Base-by-base conservation (phyloP, 2,329 filamentous ascomycete species). In the Paraconiothyrium sp. region DNA sequence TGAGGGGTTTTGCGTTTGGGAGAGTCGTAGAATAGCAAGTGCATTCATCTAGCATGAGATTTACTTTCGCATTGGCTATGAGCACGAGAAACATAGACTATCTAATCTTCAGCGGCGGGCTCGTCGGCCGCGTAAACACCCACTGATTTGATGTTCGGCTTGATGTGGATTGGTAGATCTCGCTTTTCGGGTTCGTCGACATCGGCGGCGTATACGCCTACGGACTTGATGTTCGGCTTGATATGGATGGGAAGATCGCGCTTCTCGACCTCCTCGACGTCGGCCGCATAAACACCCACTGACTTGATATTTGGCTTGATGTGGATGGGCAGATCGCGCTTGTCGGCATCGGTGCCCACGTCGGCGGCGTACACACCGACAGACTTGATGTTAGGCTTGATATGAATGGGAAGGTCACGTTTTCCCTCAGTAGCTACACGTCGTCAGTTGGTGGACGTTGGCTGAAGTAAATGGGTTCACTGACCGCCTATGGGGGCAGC, bases 1-100 rank as follows among this genome's bases (percentile, higher is more conserved):
- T 94, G 1, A 86, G 91, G 66, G 94, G 94, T 0, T 97, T 97
- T 73, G 70, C 72, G 24, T 74, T 69, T 66, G 76, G 76, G 50
- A 73, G 58, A 47, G 74, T 79, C 1, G 75, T 79, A 3, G 69
- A 65, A 52, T 72, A 59, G 60, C 1, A 37, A 13, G 43, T 8
- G n/a, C 11, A 11, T 8, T 9, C 10, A 8, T 7, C 8, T 46
- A 24, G 20, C 43, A 24, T 46, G 11, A 8, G 20, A 46, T 9
- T 22, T 46, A 10, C 2, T 24, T 46, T 22, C 8, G 20, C 7
- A 10, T 46, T 22, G 9, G 20, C 20, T 46, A 27, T 22, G 10
- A 8, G 20, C 20, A 1, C 20, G n/a, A 11, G 43, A 22, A 9
- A 4, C 7, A 13, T 10, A 22, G 1, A n/a, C 41, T 44, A 44